Conservation (phyloP, 129 eudicot species). For the Lactuca saligna region DNA sequence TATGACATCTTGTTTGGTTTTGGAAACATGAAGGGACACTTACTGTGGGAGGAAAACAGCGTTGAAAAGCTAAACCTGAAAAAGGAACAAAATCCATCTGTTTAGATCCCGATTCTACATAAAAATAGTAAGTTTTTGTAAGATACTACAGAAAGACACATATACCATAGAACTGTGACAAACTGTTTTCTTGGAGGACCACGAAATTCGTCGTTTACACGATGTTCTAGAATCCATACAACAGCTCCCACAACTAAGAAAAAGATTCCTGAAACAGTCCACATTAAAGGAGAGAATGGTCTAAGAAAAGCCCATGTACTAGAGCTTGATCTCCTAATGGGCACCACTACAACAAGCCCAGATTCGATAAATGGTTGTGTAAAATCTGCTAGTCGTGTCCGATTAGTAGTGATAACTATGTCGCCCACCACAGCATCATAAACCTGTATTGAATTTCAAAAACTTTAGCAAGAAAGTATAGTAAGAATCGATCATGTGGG, state of each 20-base stretch:
- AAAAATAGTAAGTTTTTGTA: too few species aligned
- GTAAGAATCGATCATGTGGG: constrained; percentile 15
- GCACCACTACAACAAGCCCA: constrained; percentile 73
- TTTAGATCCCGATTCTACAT: too few species aligned
- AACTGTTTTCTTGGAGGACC: constrained; percentile 68
- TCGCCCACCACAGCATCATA: constrained; percentile 71
- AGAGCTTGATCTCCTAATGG: constrained; percentile 41
- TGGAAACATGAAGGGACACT: constrained; percentile 26
- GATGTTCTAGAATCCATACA: constrained; percentile 75
- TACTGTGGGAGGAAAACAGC: constrained; percentile 65
- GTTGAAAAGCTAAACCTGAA: constrained; percentile 96
- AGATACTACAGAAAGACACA: constrained; percentile 13
- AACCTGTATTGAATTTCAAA: constrained; percentile 33
- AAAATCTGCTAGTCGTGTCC: constrained; percentile 61
- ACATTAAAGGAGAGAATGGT: constrained; percentile 58
- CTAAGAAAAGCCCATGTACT: constrained; percentile 57
- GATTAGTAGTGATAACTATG: constrained; percentile 51
- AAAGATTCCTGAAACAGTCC: constrained; percentile 53
- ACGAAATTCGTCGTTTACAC: constrained; percentile 70
- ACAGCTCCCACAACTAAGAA: constrained; percentile 58
- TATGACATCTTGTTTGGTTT: not conserved
- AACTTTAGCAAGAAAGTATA: constrained; percentile 5
- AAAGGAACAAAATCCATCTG: constrained; percentile 10
- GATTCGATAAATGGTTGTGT: constrained; percentile 67
- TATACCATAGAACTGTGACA: constrained; percentile 63